A percentile compares a stretch with the other conserved stretches of the same genome.
phyloP scores from a whole-genome alignment of 2,329 filamentous ascomycete species.

The Ploettnerulaceae sp. region DNA sequence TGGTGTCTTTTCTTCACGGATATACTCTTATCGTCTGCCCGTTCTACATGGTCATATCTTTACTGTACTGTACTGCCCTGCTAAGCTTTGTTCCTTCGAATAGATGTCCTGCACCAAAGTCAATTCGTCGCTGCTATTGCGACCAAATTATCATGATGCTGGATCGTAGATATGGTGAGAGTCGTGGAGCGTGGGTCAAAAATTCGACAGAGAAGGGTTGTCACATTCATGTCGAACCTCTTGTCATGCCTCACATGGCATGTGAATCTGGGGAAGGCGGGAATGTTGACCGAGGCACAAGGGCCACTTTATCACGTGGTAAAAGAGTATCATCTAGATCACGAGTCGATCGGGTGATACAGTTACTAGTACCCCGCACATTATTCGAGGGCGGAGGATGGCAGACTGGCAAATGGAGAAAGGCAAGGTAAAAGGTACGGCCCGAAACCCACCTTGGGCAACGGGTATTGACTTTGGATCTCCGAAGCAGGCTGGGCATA shows the following conservation, averaged over 20 bases:
- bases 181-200: neutral
- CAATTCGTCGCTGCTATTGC: too few species aligned
- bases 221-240: constrained; percentile 7
- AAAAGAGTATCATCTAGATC: neutral
- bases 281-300: constrained; percentile 14
- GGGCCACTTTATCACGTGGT: neutral
- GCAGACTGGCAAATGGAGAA: neutral
- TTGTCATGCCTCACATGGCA: neutral
- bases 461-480: neutral
- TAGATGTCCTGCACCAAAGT: too few species aligned
- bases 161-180: neutral
- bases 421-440: constrained; percentile 7
- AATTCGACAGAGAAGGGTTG: neutral
- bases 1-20: constrained; percentile 37
- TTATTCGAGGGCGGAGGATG: too few species aligned
- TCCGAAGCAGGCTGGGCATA: too few species aligned
- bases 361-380: too few species aligned
- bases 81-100: neutral
- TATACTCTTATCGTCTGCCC: neutral
- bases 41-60: constrained; percentile 17
- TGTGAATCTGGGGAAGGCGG: constrained; percentile 15
- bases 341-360: too few species aligned
- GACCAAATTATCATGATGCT: neutral
- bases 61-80: too few species aligned
- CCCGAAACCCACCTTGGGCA: neutral